Base-by-base conservation (phyloP, 2,329 filamentous ascomycete genomes). In the Sclerotinia glacialis region DNA sequence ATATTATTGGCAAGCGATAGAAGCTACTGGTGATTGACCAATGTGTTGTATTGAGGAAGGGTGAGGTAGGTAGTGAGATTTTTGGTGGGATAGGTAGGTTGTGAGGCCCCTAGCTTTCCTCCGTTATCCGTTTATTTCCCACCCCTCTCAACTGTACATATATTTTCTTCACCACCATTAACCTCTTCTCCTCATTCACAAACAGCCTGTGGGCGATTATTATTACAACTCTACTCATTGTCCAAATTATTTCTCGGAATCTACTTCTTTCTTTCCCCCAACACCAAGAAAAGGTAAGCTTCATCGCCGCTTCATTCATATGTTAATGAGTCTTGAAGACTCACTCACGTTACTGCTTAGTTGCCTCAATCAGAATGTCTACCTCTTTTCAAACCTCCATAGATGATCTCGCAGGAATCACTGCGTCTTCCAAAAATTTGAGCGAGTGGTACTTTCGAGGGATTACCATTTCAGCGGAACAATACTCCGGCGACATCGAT, bases 371-470 rank as follows among this genome's bases (percentile, higher is more conserved):
- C 23, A 62, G 8, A 40, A 60, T 60, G 56, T 49, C 28, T 2
- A 14, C 0, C 21, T 42, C 59, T 28, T 31, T 40, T 23, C 31
- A 53, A n/a, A 52, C 31, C 9, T 50, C 47, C 31, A 21, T 53
- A 5, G 14, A 11, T n/a, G 34, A 62, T 28, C 61, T 64, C 16
- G 3, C 52, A 28, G 50, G 61, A 26, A 64, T 37, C 40, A 18
- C 7, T n/a, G 12, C 28, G 14, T 5, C 37, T 14, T 44, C 11
- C 14, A 42, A 56, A 0, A 53, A 37, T 42, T 23, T 8, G 9
- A 26, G 21, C 52, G 16, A 58, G n/a, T 58, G 50, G 62, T 28
- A 23, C 7, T 64, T 64, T 18, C 62, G 37, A 47, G 62, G 62
- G 18, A 46, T 5, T 21, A 47, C 28, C 23, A 21, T 56, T 46